Percentiles rank a stretch among this genome's conserved stretches.
Conservation (phyloP, 2,329 filamentous ascomycete genomes). For the Penicillium polonicum region DNA sequence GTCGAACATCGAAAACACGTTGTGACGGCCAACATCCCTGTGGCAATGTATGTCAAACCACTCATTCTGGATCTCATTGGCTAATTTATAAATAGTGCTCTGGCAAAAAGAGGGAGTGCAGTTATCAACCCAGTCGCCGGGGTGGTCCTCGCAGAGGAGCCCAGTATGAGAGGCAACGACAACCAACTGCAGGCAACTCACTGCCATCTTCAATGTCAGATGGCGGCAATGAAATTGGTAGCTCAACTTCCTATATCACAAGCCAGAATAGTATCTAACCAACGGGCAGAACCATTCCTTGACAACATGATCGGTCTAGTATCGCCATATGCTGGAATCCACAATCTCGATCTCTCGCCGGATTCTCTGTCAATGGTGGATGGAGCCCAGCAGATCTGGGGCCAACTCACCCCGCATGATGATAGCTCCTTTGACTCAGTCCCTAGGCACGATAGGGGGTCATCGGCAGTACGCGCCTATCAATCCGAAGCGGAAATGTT, state of each 20-base stretch:
- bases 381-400: conserved; percentile 13
- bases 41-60: conserved; percentile 12
- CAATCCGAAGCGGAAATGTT: conserved; percentile 25
- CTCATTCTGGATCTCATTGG: neutral
- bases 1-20: conserved; percentile 26
- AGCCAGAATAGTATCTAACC: neutral
- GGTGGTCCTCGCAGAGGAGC: conserved; percentile 24
- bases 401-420: conserved; percentile 11
- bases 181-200: neutral
- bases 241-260: neutral
- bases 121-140: conserved; percentile 26
- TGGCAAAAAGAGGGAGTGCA: conserved; percentile 15
- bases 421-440: conserved; percentile 8
- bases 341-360: conserved; percentile 20
- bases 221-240: conserved; percentile 9
- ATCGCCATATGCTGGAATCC: conserved; percentile 15
- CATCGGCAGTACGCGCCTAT: conserved; percentile 17
- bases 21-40: conserved; percentile 19
- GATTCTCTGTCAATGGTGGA: conserved; percentile 13
- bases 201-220: conserved; percentile 4
- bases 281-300: conserved; percentile 12
- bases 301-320: conserved; percentile 19
- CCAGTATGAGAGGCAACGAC: conserved; percentile 14
- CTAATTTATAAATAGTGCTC: conserved; percentile 14
- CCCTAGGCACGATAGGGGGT: conserved; percentile 4